phyloP scores from a whole-genome alignment of 345 rosid species.

The Euphorbia peplus region DNA sequence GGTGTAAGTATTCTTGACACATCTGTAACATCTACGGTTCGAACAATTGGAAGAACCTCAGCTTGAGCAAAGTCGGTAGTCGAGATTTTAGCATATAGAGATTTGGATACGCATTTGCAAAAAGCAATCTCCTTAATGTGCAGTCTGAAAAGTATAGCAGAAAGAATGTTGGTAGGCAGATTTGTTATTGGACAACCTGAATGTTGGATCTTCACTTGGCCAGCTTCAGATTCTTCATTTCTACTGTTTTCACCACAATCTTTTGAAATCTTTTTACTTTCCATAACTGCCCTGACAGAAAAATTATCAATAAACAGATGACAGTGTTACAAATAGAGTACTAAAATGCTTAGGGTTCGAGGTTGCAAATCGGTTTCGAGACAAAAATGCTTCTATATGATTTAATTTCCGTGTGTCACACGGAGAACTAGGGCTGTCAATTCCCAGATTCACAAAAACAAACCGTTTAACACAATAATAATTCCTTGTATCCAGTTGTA shows the following conservation, averaged over 20 bases:
- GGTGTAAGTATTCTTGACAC: constrained; percentile 17
- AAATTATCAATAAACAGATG: not conserved
- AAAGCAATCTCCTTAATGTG: constrained; percentile 10
- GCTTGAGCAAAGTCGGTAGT: not conserved
- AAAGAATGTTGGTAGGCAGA: constrained; percentile 15
- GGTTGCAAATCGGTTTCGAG: not conserved
- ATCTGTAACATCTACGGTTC: not conserved
- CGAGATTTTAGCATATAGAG: constrained; percentile 10
- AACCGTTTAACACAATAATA: too few relatives aligned
- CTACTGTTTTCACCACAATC: not conserved
- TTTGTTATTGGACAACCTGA: not conserved
- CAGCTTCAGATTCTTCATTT: not conserved
- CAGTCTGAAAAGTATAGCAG: constrained; percentile 12
- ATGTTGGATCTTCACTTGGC: not conserved
- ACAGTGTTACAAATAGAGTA: not conserved
- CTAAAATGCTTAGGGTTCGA: not conserved
- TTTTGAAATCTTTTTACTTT: not conserved
- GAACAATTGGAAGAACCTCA: constrained; percentile 14
- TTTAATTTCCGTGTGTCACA: not conserved
- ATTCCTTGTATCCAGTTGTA: too few relatives aligned
- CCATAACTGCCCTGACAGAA: not conserved
- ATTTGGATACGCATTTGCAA: constrained; percentile 23
- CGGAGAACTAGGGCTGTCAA: not conserved
- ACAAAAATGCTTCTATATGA: not conserved
- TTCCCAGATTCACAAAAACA: not conserved